Conservation (phyloP, 208 protist species). For the Trypanosoma melophagium region DNA sequence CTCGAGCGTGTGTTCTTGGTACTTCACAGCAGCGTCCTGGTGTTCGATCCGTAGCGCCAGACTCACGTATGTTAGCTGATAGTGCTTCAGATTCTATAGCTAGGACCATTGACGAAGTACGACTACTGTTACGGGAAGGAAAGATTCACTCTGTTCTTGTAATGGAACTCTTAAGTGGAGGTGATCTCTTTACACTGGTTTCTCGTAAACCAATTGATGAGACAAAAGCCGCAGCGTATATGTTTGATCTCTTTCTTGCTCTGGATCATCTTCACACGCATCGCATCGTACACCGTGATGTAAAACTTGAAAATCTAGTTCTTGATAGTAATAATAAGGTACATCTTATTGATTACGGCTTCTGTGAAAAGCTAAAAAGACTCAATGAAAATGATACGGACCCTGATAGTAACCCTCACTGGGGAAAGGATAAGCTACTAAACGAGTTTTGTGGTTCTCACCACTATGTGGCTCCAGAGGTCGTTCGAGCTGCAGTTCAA, state of each 20-base stretch:
- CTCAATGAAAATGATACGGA: neutral
- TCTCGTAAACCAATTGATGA: conserved; percentile 16
- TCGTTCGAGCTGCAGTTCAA: conserved; percentile 19
- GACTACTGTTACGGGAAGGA: conserved; percentile 7
- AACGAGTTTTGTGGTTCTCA: conserved; percentile 34
- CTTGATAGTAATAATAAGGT: conserved; percentile 20
- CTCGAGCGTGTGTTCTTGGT: neutral
- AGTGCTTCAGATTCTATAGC: neutral
- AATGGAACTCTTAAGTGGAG: conserved; percentile 21
- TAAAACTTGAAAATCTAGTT: conserved; percentile 46
- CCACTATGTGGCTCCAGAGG: conserved; percentile 44
- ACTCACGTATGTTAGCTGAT: neutral
- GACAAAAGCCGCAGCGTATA: conserved; percentile 11
- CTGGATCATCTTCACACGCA: conserved; percentile 28
- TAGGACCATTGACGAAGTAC: conserved; percentile 3
- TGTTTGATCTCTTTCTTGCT: conserved; percentile 28
- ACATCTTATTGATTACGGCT: conserved; percentile 36
- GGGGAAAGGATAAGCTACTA: neutral
- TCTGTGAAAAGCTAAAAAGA: conserved; percentile 19
- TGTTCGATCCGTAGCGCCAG: neutral
- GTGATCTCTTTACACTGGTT: conserved; percentile 21
- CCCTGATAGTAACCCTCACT: neutral
- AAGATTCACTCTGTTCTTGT: conserved; percentile 22
- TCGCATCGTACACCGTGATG: conserved; percentile 38
- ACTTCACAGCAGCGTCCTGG: neutral